Evolutionary conservation across 768 basidiomycete species (phyloP).

Genomic region (Leccinum barrowsii): DNA sequence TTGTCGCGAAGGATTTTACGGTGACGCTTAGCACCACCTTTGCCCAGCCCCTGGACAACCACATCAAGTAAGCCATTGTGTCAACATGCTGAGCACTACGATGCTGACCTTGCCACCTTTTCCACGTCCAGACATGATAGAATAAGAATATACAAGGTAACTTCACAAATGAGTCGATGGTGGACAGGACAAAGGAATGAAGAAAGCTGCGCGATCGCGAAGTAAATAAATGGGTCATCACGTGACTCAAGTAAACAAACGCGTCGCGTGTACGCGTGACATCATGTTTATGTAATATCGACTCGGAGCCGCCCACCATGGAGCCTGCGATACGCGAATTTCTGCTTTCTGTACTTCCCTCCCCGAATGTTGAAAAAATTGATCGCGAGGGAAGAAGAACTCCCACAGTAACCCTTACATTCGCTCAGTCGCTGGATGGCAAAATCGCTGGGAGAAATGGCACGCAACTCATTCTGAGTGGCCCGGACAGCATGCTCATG

Average conservation of each 20-base stretch:
- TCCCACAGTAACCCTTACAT: conserved; percentile 75
- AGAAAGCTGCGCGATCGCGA: background rate
- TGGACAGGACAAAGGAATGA: background rate
- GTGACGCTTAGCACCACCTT: conserved; percentile 81
- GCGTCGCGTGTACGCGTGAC: background rate
- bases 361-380: conserved; percentile 6
- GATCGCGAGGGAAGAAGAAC: conserved; percentile 25
- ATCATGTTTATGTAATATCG: background rate
- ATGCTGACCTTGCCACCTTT: conserved; percentile 66
- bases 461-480: conserved; percentile 77
- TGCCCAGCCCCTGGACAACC: conserved; percentile 62
- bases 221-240: conserved; percentile 1
- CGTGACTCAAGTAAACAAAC: conserved; percentile 6
- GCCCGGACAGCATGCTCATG: conserved; percentile 85
- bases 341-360: conserved; percentile 28
- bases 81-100: background rate
- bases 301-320: background rate
- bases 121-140: conserved; percentile 76
- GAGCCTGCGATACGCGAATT: conserved; percentile 20
- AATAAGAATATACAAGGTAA: background rate
- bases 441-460: conserved; percentile 79
- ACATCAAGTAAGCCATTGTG: background rate
- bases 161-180: background rate
- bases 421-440: conserved; percentile 83
- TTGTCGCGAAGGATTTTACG: conserved; percentile 79